Conservation (phyloP, 179 eudicot species). For the Heliamphora pulchella region DNA sequence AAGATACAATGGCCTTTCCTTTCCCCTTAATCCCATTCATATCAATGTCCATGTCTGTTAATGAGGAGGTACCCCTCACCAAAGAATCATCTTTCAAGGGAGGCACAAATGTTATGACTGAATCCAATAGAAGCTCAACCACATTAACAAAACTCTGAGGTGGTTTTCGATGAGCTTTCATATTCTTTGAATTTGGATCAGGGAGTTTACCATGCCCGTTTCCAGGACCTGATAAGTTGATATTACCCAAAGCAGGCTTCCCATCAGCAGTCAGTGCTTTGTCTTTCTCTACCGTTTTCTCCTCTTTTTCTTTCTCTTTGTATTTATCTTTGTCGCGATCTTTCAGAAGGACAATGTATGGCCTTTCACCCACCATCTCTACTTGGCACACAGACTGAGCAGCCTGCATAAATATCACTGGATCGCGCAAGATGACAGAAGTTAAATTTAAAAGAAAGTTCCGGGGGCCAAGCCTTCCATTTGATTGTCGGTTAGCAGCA, state of each 20-base stretch:
- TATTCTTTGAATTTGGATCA: conserved; percentile 53
- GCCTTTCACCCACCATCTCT: conserved; percentile 93
- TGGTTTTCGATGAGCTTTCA: conserved; percentile 69
- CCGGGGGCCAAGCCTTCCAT: conserved; percentile 80
- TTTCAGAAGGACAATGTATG: conserved; percentile 68
- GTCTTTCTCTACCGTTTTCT: conserved; percentile 63
- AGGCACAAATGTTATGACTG: conserved; percentile 58
- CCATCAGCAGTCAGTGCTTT: conserved; percentile 45
- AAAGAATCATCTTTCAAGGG: conserved; percentile 57
- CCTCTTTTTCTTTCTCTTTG: conserved; percentile 75
- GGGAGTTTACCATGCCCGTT: conserved; percentile 60
- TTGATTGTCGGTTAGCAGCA: conserved; percentile 76
- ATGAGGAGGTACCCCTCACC: conserved; percentile 33
- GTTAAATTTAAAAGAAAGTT: conserved; percentile 65
- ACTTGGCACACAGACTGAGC: conserved; percentile 92
- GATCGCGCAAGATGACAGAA: conserved; percentile 78
- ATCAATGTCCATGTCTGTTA: conserved; percentile 79
- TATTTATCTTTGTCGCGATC: conserved; percentile 87
- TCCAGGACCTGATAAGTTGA: conserved; percentile 29
- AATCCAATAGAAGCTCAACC: conserved; percentile 81
- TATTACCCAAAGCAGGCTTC: conserved; percentile 39
- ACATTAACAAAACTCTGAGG: conserved; percentile 81
- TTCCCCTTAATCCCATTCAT: conserved; percentile 64
- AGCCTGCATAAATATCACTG: conserved; percentile 82
- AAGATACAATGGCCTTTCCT: conserved; percentile 76